Base-by-base conservation (phyloP, 257 asterid genomes). In the Solanum pimpinellifolium region DNA sequence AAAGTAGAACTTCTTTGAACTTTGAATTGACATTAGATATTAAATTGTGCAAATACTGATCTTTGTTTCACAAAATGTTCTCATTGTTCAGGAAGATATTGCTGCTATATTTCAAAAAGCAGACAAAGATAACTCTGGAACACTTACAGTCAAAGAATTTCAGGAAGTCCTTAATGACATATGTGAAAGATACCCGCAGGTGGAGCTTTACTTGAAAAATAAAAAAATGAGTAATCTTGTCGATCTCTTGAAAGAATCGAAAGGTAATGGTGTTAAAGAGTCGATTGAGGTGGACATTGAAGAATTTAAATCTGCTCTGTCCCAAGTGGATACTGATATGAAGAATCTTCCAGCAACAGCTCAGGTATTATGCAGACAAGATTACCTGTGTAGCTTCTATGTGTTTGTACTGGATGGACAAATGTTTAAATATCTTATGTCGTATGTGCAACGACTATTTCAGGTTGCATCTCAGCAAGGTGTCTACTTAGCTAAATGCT, bases 401-500 rank as follows among this genome's bases (percentile, higher is more conserved):
- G 69, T 49, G 29, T 29, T 81, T 27, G 69, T 29, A 6, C 15
- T 27, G 27, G 84, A 25, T 78, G 27, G 66, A 78, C 6, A n/a
- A 10, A 33, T 33, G 35, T 33, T 47, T 49, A 81, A 80, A 80
- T 47, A 49, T 81, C 20, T 81, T 18, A 27, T 18, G 69, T 81
- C 14, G 46, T 37, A 49, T 81, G 46, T 81, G 46, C 44, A 10
- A 18, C 7, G 3, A 85, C 86, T 85, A 78, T 87, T 86, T 12
- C 90, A 97, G 98, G 98, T 97, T 89, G 99, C 98, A 33, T 96
- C 99, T 88, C 99, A 95, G 88, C 98, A 97, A 92, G 99, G 99
- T 59, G 92, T 94, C 44, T 97, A 95, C 90, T 98, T 97, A 89
- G 98, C 99, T 47, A 92, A 94, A 88, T 95, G 98, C 89, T 94